Percentiles rank a stretch among this genome's conserved stretches.
Evolutionary conservation across 352 stramenopile genomes (phyloP).

Genomic region (Phytophthora fragariaefolia): DNA sequence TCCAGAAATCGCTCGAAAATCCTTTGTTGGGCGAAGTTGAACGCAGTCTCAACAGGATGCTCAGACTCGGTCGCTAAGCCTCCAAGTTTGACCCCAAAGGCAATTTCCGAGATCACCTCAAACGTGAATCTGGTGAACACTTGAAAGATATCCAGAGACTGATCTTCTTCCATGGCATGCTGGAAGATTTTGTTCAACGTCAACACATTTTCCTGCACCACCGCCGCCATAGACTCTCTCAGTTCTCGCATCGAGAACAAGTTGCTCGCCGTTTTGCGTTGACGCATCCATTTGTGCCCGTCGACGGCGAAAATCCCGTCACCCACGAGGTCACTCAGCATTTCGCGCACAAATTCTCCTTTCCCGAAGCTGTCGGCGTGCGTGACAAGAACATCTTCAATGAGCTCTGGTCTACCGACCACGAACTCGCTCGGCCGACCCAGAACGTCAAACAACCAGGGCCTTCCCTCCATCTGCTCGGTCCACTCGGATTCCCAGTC

Average conservation of each 20-base stretch:
- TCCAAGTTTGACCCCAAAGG: constrained; percentile 40
- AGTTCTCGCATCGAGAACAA: constrained; percentile 53
- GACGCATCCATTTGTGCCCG: constrained; percentile 43
- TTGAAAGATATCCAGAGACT: constrained; percentile 42
- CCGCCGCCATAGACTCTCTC: constrained; percentile 45
- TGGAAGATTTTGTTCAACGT: constrained; percentile 35
- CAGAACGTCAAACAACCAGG: constrained; percentile 40
- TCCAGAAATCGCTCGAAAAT: constrained; percentile 45
- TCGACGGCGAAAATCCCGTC: constrained; percentile 52
- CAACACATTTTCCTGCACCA: constrained; percentile 32
- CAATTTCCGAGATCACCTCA: constrained; percentile 58
- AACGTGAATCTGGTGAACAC: constrained; percentile 58
- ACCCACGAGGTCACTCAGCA: constrained; percentile 43
- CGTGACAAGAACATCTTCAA: constrained; percentile 50
- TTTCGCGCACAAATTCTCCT: constrained; percentile 38
- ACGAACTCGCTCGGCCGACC: constrained; percentile 32
- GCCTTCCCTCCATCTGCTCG: constrained; percentile 30
- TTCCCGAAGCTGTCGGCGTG: constrained; percentile 50
- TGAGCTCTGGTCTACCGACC: constrained; percentile 28
- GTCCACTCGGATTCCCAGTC: constrained; percentile 40
- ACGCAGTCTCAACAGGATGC: constrained; percentile 37
- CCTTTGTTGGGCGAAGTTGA: constrained; percentile 45
- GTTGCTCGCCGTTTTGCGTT: constrained; percentile 60
- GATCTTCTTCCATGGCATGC: neutral
- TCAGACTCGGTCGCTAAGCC: constrained; percentile 13